phyloP scores from a whole-genome alignment of 2,329 filamentous ascomycete species.

The Hymenotorrendiella dingleyae region DNA sequence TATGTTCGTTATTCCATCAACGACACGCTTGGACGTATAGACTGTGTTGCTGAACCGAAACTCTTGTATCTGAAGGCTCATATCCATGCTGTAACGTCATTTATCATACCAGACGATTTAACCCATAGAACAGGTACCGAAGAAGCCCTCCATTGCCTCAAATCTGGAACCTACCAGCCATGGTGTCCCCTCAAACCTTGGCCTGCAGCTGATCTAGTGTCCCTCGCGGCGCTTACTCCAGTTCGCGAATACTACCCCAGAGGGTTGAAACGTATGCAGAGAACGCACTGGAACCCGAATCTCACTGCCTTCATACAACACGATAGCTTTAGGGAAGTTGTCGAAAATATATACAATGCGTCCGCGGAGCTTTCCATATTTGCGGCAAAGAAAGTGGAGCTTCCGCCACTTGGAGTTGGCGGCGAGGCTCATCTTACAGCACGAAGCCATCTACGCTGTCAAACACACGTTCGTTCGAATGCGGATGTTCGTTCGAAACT shows the following conservation, averaged over 20 bases:
- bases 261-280: conserved; percentile 37
- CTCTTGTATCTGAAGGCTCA: conserved; percentile 51
- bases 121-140: conserved; percentile 49
- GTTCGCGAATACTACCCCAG: conserved; percentile 38
- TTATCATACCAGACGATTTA: conserved; percentile 43
- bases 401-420: not conserved
- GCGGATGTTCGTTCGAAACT: no score
- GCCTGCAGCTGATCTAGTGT: conserved; percentile 1
- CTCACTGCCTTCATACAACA: conserved; percentile 38
- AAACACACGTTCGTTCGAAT: conserved; percentile 6
- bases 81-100: conserved; percentile 56
- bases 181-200: conserved; percentile 15
- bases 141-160: conserved; percentile 47
- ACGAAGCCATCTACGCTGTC: conserved; percentile 12
- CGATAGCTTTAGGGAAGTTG: conserved; percentile 22
- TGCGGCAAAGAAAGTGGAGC: not conserved
- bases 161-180: conserved; percentile 39
- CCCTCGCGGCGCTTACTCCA: conserved; percentile 27
- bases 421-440: conserved; percentile 9
- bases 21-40: conserved; percentile 46
- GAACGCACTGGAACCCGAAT: conserved; percentile 35
- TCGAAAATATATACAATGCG: conserved; percentile 13
- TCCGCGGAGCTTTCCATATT: conserved; percentile 18
- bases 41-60: conserved; percentile 49
- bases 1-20: conserved; percentile 51